Conservation (phyloP, 2,329 filamentous ascomycete species). For the Ophiostoma pallidulum region DNA sequence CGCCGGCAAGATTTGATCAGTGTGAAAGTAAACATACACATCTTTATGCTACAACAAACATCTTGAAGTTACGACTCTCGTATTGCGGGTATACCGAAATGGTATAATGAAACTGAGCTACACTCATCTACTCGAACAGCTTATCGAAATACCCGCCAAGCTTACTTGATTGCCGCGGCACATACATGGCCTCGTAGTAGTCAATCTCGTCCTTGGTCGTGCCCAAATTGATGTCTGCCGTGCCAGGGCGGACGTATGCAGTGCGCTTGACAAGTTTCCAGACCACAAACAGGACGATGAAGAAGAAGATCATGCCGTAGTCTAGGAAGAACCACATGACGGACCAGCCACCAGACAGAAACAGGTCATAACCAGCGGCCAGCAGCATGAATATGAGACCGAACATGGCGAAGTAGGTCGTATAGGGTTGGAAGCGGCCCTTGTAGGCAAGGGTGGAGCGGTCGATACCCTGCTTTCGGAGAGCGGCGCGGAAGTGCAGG, state of each 20-base stretch:
- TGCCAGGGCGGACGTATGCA: constrained; percentile 11
- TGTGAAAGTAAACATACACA: no score
- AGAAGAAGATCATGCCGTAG: constrained; percentile 15
- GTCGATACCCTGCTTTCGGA: constrained; percentile 43
- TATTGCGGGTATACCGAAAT: no score
- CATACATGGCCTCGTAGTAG: constrained; percentile 29
- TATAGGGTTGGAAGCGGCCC: constrained; percentile 28
- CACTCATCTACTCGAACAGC: no score
- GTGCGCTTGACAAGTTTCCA: constrained; percentile 13
- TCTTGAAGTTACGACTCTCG: no score
- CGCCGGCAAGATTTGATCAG: no score
- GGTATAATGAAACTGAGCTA: no score
- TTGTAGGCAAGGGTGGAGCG: constrained; percentile 46
- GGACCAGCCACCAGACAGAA: constrained; percentile 10
- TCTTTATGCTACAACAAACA: no score
- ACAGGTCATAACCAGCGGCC: constrained; percentile 11
- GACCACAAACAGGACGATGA: constrained; percentile 1
- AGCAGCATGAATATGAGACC: constrained; percentile 14
- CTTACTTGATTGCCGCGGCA: constrained; percentile 1
- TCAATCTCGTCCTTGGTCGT: constrained; percentile 20
- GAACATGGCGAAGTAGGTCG: constrained; percentile 17
- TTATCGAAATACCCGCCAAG: constrained; percentile 8
- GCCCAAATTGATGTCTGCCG: constrained; percentile 18
- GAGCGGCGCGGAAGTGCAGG: constrained; percentile 47
- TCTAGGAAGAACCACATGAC: constrained; percentile 15